Evolutionary conservation across 306 rosid species (phyloP).

Genomic region (Acacia crassicarpa): DNA sequence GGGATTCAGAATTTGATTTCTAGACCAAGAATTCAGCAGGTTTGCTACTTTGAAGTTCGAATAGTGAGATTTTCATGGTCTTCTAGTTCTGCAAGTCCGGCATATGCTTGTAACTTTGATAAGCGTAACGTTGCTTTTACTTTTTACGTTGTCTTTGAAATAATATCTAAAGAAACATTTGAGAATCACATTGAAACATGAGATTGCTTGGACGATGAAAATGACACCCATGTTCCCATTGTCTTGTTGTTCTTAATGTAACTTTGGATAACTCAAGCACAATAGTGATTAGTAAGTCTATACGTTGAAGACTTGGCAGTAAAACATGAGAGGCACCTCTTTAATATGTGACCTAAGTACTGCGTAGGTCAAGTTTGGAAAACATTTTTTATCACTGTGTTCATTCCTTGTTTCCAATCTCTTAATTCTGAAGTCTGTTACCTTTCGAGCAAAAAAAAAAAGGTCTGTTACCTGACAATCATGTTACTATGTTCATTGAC

Average conservation of each 20-base stretch:
- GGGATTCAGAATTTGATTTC: conserved; percentile 24
- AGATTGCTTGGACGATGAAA: conserved; percentile 8
- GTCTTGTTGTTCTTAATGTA: neutral
- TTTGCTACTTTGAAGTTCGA: conserved; percentile 29
- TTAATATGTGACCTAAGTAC: neutral
- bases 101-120: conserved; percentile 17
- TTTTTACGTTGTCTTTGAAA: conserved; percentile 21
- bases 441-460: too few species aligned
- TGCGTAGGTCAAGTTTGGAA: neutral
- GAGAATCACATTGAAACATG: neutral
- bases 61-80: conserved; percentile 13
- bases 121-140: conserved; percentile 27
- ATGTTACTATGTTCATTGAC: neutral
- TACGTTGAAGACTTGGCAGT: neutral
- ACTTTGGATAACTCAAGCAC: neutral
- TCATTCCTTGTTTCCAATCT: conserved; percentile 4
- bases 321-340: neutral
- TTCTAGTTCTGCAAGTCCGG: conserved; percentile 22
- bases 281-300: neutral
- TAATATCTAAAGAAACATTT: conserved; percentile 19
- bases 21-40: conserved; percentile 23
- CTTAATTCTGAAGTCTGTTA: too few species aligned
- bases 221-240: neutral
- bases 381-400: neutral
- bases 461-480: neutral